Evolutionary conservation across 352 stramenopile species (phyloP).

Genomic region (Blastocystis sp.): DNA sequence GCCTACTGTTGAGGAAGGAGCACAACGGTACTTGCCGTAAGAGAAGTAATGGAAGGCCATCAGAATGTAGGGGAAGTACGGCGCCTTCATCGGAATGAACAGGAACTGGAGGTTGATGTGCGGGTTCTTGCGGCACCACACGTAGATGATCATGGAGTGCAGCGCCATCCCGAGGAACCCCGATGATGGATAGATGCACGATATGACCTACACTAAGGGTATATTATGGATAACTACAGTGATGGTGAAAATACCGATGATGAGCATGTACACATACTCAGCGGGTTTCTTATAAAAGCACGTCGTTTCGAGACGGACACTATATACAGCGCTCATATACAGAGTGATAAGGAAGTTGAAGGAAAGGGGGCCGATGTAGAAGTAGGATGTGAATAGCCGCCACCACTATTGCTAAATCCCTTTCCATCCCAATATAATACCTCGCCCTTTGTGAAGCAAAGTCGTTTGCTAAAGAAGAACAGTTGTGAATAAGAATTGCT

Average conservation of each 20-base stretch:
- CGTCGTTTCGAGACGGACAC: conserved; percentile 45
- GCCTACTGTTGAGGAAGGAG: not conserved
- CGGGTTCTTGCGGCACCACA: conserved; percentile 67
- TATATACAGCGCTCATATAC: conserved; percentile 55
- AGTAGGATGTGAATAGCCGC: conserved; percentile 68
- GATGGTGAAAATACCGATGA: conserved; percentile 49
- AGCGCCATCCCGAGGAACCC: conserved; percentile 62
- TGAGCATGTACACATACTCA: conserved; percentile 55
- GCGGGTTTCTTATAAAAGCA: conserved; percentile 69
- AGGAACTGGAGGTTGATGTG: conserved; percentile 68
- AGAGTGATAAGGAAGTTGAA: conserved; percentile 66
- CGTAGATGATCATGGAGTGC: conserved; percentile 67
- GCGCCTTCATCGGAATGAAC: conserved; percentile 63
- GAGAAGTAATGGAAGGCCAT: conserved; percentile 52
- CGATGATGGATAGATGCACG: conserved; percentile 49
- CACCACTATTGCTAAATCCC: conserved; percentile 25
- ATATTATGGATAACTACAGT: conserved; percentile 2
- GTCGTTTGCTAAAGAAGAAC: conserved; percentile 67
- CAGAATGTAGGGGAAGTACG: conserved; percentile 52
- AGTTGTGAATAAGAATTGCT: conserved; percentile 22
- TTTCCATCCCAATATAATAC: not conserved
- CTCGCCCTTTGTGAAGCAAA: conserved; percentile 58
- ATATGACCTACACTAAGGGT: conserved; percentile 35
- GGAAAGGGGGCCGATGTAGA: conserved; percentile 62
- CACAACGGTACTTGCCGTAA: not conserved